phyloP scores from a whole-genome alignment of 768 basidiomycete genomes.

The Crepidotus variabilis region DNA sequence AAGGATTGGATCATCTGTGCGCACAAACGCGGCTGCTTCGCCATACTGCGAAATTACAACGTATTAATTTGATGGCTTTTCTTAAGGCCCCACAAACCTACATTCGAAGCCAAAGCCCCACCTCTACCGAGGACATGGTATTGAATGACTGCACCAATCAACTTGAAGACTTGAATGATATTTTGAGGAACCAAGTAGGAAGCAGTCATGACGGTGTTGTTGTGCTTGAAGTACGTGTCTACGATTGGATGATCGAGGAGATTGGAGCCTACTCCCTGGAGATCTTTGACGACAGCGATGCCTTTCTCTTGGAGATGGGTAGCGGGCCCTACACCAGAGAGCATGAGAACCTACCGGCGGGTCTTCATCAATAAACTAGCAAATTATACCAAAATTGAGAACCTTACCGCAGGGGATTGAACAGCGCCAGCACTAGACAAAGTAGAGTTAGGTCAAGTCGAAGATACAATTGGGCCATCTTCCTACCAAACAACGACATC shows the following conservation, averaged over 20 bases:
- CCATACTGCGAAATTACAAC: conserved; percentile 28
- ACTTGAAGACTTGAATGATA: conserved; percentile 20
- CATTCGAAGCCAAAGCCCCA: conserved; percentile 56
- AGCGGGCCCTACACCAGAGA: conserved; percentile 76
- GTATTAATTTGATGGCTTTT: background rate
- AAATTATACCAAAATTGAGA: no score
- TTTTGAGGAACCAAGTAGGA: conserved; percentile 34
- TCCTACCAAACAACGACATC: conserved; percentile 45
- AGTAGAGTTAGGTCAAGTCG: background rate
- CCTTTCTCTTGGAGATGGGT: conserved; percentile 46
- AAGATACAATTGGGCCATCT: conserved; percentile 33
- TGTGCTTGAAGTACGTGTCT: conserved; percentile 45
- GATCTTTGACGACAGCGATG: conserved; percentile 58
- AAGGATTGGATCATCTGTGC: conserved; percentile 47
- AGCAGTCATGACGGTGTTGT: conserved; percentile 41
- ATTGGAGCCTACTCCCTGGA: conserved; percentile 72
- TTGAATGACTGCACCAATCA: conserved; percentile 29
- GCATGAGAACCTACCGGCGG: conserved; percentile 50
- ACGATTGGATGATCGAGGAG: conserved; percentile 71
- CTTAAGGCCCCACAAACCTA: conserved; percentile 21
- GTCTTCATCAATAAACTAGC: background rate
- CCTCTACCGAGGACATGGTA: conserved; percentile 40
- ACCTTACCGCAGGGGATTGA: conserved; percentile 54
- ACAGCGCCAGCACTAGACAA: conserved; percentile 52
- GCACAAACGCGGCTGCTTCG: conserved; percentile 58